A percentile compares a stretch with the other conserved stretches of the same genome.
Conservation (phyloP, 1,284 basidiomycete species). For the Inonotus hispidus region DNA sequence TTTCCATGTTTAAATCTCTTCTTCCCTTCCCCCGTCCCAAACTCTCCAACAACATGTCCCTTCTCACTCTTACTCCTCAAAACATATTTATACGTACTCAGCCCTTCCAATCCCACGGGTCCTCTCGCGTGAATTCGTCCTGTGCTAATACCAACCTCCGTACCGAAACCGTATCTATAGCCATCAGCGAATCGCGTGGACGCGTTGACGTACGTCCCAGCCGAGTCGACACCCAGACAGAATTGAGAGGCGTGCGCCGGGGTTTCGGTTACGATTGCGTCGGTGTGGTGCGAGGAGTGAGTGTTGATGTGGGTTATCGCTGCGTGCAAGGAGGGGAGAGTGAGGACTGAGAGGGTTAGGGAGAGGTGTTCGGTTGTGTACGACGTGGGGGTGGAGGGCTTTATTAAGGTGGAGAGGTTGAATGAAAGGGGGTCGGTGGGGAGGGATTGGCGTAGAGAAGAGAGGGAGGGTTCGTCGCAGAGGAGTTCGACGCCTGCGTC, state of each 20-base stretch:
- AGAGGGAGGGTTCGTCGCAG: slow-evolving; percentile 67
- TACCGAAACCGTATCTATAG: slow-evolving; percentile 95
- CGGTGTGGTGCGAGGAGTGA: slow-evolving; percentile 95
- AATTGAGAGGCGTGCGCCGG: slow-evolving; percentile 65
- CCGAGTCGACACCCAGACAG: slow-evolving; percentile 84
- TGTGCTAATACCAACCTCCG: slow-evolving; percentile 97
- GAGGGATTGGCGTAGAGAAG: slow-evolving; percentile 38
- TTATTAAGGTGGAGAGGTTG: slow-evolving; percentile 44
- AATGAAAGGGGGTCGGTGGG: slow-evolving; percentile 27
- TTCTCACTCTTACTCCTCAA: slow-evolving; percentile 64
- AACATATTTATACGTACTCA: slow-evolving; percentile 95
- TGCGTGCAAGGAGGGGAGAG: slow-evolving; percentile 61
- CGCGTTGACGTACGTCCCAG: slow-evolving; percentile 93
- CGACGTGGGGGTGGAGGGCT: slow-evolving; percentile 51
- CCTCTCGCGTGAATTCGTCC: slow-evolving; percentile 96
- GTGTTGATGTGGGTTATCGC: slow-evolving; percentile 90
- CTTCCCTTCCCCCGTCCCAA: slow-evolving; percentile 67
- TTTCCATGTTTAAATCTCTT: slow-evolving; percentile 70
- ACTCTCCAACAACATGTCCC: slow-evolving; percentile 81
- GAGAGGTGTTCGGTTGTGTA: slow-evolving; percentile 89
- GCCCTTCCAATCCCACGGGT: slow-evolving; percentile 92
- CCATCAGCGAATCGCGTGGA: slow-evolving; percentile 96
- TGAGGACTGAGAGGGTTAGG: slow-evolving; percentile 76
- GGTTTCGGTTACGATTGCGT: slow-evolving; percentile 87
- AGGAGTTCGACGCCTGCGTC: slow-evolving; percentile 69